phyloP scores from a whole-genome alignment of 1,284 basidiomycete genomes.

The Schizophyllum commune region DNA sequence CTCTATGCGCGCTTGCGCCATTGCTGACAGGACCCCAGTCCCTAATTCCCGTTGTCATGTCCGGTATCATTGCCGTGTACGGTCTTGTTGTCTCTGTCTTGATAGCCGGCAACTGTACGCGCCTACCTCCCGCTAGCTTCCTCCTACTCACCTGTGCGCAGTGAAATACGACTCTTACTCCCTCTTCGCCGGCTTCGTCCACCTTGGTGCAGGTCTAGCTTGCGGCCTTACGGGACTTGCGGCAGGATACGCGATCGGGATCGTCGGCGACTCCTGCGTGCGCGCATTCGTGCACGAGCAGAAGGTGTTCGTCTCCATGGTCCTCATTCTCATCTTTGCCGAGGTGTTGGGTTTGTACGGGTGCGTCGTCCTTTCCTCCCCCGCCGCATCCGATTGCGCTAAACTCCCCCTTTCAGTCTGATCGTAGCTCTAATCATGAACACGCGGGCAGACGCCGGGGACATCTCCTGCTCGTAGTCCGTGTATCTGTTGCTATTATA shows the following conservation, averaged over 20 bases:
- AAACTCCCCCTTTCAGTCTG: conserved; percentile 36
- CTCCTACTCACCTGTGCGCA: conserved; percentile 22
- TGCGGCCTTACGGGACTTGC: conserved; percentile 91
- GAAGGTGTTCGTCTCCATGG: conserved; percentile 86
- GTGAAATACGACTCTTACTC: conserved; percentile 63
- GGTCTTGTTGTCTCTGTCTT: conserved; percentile 74
- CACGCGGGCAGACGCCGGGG: conserved; percentile 39
- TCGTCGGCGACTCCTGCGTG: conserved; percentile 86
- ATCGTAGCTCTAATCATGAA: conserved; percentile 90
- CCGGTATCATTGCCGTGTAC: conserved; percentile 76
- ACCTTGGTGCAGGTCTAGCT: conserved; percentile 89
- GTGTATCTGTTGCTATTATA: not conserved
- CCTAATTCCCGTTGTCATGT: conserved; percentile 88
- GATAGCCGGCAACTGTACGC: conserved; percentile 57
- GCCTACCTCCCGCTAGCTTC: not conserved
- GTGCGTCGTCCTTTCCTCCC: conserved; percentile 27
- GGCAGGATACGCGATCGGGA: conserved; percentile 97
- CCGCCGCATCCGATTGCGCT: not conserved
- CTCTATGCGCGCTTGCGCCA: conserved; percentile 1
- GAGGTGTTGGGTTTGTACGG: conserved; percentile 91
- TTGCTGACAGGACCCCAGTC: conserved; percentile 41
- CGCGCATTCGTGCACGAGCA: conserved; percentile 79
- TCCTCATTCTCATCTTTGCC: conserved; percentile 88
- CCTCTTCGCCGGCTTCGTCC: conserved; percentile 85
- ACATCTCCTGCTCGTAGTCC: conserved; percentile 3